phyloP scores from a whole-genome alignment of 805 yeast species.

The Saccharomycopsis sp. region DNA sequence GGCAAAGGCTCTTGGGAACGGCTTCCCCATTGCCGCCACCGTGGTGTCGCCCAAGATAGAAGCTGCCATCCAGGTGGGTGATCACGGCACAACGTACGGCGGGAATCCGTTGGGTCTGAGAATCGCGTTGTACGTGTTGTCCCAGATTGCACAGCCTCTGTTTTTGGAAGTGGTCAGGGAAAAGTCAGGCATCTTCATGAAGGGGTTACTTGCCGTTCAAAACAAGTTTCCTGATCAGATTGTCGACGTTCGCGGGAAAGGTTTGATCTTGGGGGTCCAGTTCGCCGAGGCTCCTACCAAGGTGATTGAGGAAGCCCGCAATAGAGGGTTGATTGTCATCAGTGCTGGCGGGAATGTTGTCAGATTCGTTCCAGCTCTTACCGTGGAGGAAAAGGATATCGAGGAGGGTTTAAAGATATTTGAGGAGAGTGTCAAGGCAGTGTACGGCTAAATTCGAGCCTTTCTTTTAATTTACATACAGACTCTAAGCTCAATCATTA shows the following conservation, averaged over 20 bases:
- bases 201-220: constrained; percentile 41
- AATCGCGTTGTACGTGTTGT: constrained; percentile 69
- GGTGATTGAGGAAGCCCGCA: constrained; percentile 62
- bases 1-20: constrained; percentile 96
- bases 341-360: constrained; percentile 90
- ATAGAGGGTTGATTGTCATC: constrained; percentile 72
- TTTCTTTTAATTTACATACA: too few relatives aligned
- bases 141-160: constrained; percentile 48
- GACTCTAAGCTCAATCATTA: too few relatives aligned
- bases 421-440: constrained; percentile 39
- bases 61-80: constrained; percentile 69
- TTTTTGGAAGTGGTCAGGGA: constrained; percentile 53
- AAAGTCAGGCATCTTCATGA: constrained; percentile 49
- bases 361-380: constrained; percentile 87
- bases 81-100: constrained; percentile 97
- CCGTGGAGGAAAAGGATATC: constrained; percentile 61
- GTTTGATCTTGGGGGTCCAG: constrained; percentile 79
- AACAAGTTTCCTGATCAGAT: constrained; percentile 53
- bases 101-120: constrained; percentile 92
- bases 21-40: constrained; percentile 93
- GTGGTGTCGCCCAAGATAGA: constrained; percentile 78
- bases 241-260: constrained; percentile 74
- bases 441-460: too few relatives aligned
- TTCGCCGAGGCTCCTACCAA: constrained; percentile 52
- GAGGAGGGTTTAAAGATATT: constrained; percentile 65